Base-by-base conservation (phyloP, 495 filamentous ascomycete species). In the Aspergillus ellipticus region DNA sequence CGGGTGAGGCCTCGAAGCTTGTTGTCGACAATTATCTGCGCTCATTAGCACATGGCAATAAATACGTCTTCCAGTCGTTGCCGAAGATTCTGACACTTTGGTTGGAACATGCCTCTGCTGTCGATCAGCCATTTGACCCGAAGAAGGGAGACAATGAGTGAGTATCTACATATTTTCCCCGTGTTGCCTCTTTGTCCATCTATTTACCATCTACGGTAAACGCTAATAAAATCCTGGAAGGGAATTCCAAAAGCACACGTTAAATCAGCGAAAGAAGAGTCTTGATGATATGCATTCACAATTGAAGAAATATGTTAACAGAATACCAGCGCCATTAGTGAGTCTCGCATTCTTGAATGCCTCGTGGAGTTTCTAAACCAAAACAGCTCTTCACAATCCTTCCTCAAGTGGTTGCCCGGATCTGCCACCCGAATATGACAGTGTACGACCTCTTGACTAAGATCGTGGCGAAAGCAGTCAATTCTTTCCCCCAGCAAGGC, bases 11-110 rank as follows among this genome's bases (percentile, higher is more conserved):
- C 0, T 86, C 89, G 6, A 95, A 90, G 67, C 80, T 96, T 11
- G 89, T 97, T 24, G 87, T 96, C 57, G 90, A 97, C 61, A 96
- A 95, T 64, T 97, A 93, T 64, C 72, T 96, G 42, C 83, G 94
- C 49, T 93, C 93, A 21, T 78, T 97, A 39, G 82, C 80, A 17
- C 92, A 85, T 65, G 94, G 94, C 7, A 89, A 88, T 35, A 99
- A 97, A 72, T 97, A 97, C 67, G 84, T 96, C 20, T 95, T 92
- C 60, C 90, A 97, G 63, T 96, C 92, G 0, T 74, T 99, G 28
- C 94, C 94, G 10, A 86, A 92, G 49, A 74, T 96, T 19, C 66
- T 99, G 21, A 97, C 95, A 0, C 78, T 99, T 15, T 99, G 94
- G 91, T 77, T 97, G 26, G 94, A 97, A 65, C 80, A 97, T 53